A percentile compares a stretch with the other conserved stretches of the same genome.
These are phyloP conservation scores for Cladosporium sp. DNA, from an alignment of 2,329 filamentous ascomycete species.

Conservation along the genomic window DNA sequence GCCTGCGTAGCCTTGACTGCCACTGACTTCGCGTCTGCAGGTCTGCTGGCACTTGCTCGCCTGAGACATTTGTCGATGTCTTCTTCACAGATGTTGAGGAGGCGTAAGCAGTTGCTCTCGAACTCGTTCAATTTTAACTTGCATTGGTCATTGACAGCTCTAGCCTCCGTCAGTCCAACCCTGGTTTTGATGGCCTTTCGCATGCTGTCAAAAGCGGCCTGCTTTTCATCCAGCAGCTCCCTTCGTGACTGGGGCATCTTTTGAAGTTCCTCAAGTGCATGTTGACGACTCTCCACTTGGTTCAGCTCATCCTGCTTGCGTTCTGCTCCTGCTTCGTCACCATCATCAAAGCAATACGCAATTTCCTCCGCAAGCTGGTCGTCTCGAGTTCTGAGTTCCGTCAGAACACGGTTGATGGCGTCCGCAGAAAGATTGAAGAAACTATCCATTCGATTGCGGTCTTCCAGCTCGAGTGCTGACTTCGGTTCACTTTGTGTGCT, in stretches of 20 bases:
- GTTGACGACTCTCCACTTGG: conserved; percentile 25
- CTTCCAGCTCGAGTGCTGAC: conserved; percentile 17
- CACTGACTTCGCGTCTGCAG: conserved; percentile 21
- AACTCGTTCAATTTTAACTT: conserved; percentile 29
- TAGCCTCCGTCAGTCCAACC: conserved; percentile 27
- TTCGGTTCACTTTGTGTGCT: conserved; percentile 20
- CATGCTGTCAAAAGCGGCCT: conserved; percentile 23
- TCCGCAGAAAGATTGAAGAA: conserved; percentile 30
- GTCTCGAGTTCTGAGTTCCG: conserved; percentile 24
- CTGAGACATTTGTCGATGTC: conserved; percentile 27
- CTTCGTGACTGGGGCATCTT: conserved; percentile 29
- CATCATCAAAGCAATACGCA: conserved; percentile 28
- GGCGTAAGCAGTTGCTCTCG: conserved; percentile 31
- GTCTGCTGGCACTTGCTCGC: conserved; percentile 22
- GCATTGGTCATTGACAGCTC: conserved; percentile 31
- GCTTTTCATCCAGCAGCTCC: conserved; percentile 23
- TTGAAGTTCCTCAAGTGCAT: conserved; percentile 27
- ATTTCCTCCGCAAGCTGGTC: conserved; percentile 30
- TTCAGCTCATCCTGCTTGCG: conserved; percentile 27
- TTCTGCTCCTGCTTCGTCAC: conserved; percentile 25
- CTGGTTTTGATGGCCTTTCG: conserved; percentile 29
- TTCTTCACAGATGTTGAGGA: conserved; percentile 29
- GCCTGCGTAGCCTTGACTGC: conserved; percentile 37
- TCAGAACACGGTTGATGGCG: conserved; percentile 24
- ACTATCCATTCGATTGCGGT: conserved; percentile 21